These are phyloP conservation scores for Rhinocladiella mackenziei DNA, from an alignment of 2,329 filamentous ascomycete genomes.

Conservation along the genomic window DNA sequence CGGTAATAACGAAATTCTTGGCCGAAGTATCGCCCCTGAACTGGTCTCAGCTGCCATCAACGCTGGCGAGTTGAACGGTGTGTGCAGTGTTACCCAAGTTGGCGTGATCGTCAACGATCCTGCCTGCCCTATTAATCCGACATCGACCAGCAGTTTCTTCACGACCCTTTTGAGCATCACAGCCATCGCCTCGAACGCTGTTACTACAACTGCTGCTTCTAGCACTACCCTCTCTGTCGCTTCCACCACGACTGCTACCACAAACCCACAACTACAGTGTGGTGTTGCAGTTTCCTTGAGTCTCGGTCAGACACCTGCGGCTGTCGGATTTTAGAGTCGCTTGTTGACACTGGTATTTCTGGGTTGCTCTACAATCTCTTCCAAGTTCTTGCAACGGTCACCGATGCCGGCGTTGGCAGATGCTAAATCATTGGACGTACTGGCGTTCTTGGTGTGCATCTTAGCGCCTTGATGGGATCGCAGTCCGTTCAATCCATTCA, in stretches of 20 bases:
- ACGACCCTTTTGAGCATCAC: neutral
- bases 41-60: slow-evolving; percentile 4
- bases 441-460: slow-evolving; percentile 3
- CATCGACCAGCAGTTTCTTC: slow-evolving; percentile 2
- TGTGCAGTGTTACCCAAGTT: slow-evolving; percentile 1
- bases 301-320: slow-evolving; percentile 9
- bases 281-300: slow-evolving; percentile 8
- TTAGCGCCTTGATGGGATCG: neutral
- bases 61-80: slow-evolving; percentile 2
- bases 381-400: slow-evolving; percentile 1
- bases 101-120: slow-evolving; percentile 10
- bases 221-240: neutral
- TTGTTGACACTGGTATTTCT: slow-evolving; percentile 1
- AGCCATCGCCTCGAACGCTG: neutral
- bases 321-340: slow-evolving; percentile 6
- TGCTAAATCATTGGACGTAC: slow-evolving; percentile 2
- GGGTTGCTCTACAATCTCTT: slow-evolving; percentile 4
- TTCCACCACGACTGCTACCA: slow-evolving; percentile 2
- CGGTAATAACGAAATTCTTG: slow-evolving; percentile 7
- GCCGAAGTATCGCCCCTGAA: slow-evolving; percentile 6
- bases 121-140: slow-evolving; percentile 6
- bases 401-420: slow-evolving; percentile 2
- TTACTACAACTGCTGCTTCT: neutral
- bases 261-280: slow-evolving; percentile 1
- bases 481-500: slow-evolving; percentile 1